A percentile compares a stretch with the other conserved stretches of the same genome.
These are phyloP conservation scores for Torrubiella hemipterigena DNA, from an alignment of 2,329 filamentous ascomycete species.

Conservation along the genomic window DNA sequence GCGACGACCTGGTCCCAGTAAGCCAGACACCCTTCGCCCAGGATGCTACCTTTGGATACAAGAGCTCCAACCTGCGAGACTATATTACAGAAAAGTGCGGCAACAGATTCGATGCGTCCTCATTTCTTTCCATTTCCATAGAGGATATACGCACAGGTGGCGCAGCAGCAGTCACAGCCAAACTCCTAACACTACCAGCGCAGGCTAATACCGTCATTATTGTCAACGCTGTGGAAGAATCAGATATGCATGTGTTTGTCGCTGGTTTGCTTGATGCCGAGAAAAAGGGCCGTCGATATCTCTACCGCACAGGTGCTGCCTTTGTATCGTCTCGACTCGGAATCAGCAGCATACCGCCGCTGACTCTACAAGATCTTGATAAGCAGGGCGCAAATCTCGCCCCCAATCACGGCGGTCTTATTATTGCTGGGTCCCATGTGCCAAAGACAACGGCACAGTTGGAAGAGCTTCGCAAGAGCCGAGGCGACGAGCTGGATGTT, in stretches of 20 bases:
- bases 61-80: slow-evolving; percentile 30
- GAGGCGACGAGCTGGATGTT: slow-evolving; percentile 8
- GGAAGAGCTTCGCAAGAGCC: slow-evolving; percentile 8
- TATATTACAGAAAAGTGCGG: slow-evolving; percentile 41
- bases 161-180: slow-evolving; percentile 11
- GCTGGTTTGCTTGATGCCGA: slow-evolving; percentile 29
- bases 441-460: slow-evolving; percentile 39
- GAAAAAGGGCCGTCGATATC: slow-evolving; percentile 17
- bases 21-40: slow-evolving; percentile 41
- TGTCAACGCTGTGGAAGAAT: slow-evolving; percentile 39
- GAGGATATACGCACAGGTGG: slow-evolving; percentile 19
- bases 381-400: slow-evolving; percentile 11
- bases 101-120: slow-evolving; percentile 10
- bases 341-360: slow-evolving; percentile 34
- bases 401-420: slow-evolving; percentile 28
- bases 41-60: slow-evolving; percentile 45
- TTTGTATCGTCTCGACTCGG: slow-evolving; percentile 35
- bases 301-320: slow-evolving; percentile 25
- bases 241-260: slow-evolving; percentile 43
- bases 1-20: slow-evolving; percentile 25
- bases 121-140: slow-evolving; percentile 15
- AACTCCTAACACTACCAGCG: slow-evolving; percentile 18
- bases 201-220: slow-evolving; percentile 29
- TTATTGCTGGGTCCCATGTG: slow-evolving; percentile 41
- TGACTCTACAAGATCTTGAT: slow-evolving; percentile 29